Base-by-base conservation (phyloP, 2,329 filamentous ascomycete species). In the Trichoderma asperellum region DNA sequence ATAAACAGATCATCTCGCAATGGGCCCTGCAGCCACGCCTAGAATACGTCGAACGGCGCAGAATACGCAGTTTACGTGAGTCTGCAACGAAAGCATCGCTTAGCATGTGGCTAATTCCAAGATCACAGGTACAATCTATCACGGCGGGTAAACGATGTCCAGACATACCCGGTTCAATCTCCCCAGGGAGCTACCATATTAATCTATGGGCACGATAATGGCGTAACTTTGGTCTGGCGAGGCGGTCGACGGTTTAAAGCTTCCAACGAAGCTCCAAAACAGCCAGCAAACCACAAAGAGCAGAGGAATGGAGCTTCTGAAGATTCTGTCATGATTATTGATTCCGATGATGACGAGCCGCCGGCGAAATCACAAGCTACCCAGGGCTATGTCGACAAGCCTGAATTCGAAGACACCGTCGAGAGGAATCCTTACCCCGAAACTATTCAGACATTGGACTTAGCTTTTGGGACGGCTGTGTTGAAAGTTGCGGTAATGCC, bases 181-280 rank as follows among this genome's bases (percentile, higher is more conserved):
- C 84, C 87, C 1, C 89, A 91, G 74, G 88, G 88, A 43, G 88
- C 89, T 7, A 87, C 85, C 2, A 84, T 91, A 74, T 76, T 91
- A 32, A 78, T 91, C 56, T 89, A 89, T 73, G 88, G 86, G 57
- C 88, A 90, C 73, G 87, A 89, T 70, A 88, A 86, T 76, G 89
- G 89, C 56, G 78, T 90, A 53, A 88, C 85, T 3, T 74, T 91
- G 47, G 77, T 88, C 29, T 91, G 89, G 89, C 84, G 87, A 53
- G 89, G 89, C 57, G 88, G 88, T 12, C 83, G 83, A 62, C 82
- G 83, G n/a, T 86, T 91, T 73, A 90, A 88, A 75, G 71, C 81
- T 1, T 72, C 77, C 1, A 77, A 80, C 47, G 81, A 83, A 63
- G 73, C 76, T 18, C 71, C 73, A 1, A 72, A 73, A 16, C 32